Evolutionary conservation across 2,329 filamentous ascomycete species (phyloP), one percentile per base, ranked within the genome.

Genomic region (Fusarium nygamai): DNA sequence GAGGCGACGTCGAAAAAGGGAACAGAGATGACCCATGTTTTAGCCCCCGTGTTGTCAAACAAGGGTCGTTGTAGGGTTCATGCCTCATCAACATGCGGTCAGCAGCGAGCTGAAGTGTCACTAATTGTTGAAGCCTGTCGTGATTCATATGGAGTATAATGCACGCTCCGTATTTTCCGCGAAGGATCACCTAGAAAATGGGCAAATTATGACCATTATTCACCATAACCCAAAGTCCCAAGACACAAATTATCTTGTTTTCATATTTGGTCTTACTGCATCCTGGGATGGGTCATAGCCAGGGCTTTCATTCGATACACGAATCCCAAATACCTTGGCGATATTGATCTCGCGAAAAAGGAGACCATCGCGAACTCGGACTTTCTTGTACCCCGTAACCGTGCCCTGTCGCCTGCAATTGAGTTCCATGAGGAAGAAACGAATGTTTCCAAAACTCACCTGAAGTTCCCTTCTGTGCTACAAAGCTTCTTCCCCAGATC

Each of bases 51-150:
- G 60, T 54, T 51, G 33, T 60, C 47, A 62, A 53, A 31, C 72
- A 62, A 74, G 72, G 72, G 44, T 63, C 29, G n/a, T 57, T 43
- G 41, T 54, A 59, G n/a, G 65, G 48, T 64, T 75, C 61, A 72
- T 63, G 72, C 69, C 57, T 61, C 54, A 57, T 53, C 67, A 74
- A 70, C 38, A 73, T 75, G 61, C 72, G 63, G 72, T 75, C 72
- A 74, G 54, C 66, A 63, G 13, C 33, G 34, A 69, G 66, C 60
- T 74, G 61, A 75, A 66, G 27, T 38, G 47, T 50, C 39, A 60
- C 29, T 61, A 44, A 46, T 27, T 22, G 20, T 31, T 53, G 31
- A 53, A 69, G 31, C 19, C 50, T 47, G 31, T 11, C 27, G 24
- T 44, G 27, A 34, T 69, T 67, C 65, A 69, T 63, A 46, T 54